Conservation (phyloP, 305 asterid genomes). For the Fraxinus nigra region DNA sequence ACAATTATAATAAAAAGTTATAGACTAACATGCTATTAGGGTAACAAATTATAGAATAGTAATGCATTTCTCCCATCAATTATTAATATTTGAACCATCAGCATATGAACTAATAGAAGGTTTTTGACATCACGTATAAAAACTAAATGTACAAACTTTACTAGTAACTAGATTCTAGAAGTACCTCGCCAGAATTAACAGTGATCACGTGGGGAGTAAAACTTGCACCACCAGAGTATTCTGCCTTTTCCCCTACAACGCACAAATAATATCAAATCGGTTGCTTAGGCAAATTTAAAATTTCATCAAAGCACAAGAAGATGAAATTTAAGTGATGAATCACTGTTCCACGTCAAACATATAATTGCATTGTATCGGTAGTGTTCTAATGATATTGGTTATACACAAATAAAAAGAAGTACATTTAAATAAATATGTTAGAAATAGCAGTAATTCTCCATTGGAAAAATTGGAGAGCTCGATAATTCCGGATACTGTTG, state of each 20-base stretch:
- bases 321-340: background rate
- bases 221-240: conserved; percentile 59
- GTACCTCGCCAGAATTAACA: conserved; percentile 89
- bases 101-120: background rate
- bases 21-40: background rate
- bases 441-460: background rate
- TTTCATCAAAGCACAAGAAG: background rate
- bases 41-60: background rate
- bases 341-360: background rate
- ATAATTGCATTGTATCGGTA: background rate
- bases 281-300: conserved; percentile 15
- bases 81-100: background rate
- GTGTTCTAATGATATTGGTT: background rate
- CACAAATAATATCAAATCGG: conserved; percentile 22
- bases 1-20: background rate
- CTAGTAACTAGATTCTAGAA: conserved; percentile 10
- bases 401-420: background rate
- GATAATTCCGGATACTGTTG: background rate
- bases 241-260: conserved; percentile 42
- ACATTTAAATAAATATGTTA: background rate
- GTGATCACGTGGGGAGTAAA: conserved; percentile 80
- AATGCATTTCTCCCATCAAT: background rate
- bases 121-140: background rate
- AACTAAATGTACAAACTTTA: conserved; percentile 1
- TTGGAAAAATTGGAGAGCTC: background rate